Base-by-base conservation (phyloP, 192 early-diverging fungal species). In the Mortierella claussenii region DNA sequence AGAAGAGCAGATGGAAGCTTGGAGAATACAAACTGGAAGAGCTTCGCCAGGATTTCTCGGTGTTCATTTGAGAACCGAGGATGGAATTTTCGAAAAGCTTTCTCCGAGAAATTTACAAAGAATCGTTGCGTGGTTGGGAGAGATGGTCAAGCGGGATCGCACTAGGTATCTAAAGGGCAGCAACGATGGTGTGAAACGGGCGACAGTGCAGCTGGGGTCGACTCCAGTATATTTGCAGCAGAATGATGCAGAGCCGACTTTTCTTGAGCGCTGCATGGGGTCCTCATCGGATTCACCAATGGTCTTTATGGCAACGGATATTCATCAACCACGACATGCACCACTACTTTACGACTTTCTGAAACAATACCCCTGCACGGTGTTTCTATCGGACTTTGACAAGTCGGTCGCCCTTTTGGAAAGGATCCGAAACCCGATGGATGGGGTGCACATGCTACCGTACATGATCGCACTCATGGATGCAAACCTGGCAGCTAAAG, bases 221-320 rank as follows among this genome's bases (percentile, higher is more conserved):
- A 15, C 49, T 36, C 8, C 33, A 46, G 12, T 6, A 32, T 5
- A n/a, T n/a, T 21, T 10, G 20, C 34, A 18, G 45, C 32, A 13
- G 5, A 43, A 20, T n/a, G 5, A 21, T 4, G 33, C 51, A 20
- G n/a, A 24, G 11, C 46, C 55, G 3, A 57, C 73, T 8, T 76
- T 76, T 43, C 37, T 67, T 4, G 64, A 76, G 12, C 49, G 59
- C 6, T 76, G 73, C 23, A 45, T 18, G 27, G 23, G 17, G 3
- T 27, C 64, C 6, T 50, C 70, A 21, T 45, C 64, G 28, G 64
- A 62, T 21, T 79, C 80, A 0, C 74, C 78, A 0, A 55, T 86
- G 50, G 36, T 83, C 10, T 86, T 80, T 53, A 67, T 86, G 54
- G 82, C 84, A 15, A 86, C 84, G 7, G 84, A 86, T 67, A 76